Percentiles rank a stretch among this genome's conserved stretches.
phyloP scores from a whole-genome alignment of 2,329 filamentous ascomycete genomes.

The Fusarium cyanostomum region DNA sequence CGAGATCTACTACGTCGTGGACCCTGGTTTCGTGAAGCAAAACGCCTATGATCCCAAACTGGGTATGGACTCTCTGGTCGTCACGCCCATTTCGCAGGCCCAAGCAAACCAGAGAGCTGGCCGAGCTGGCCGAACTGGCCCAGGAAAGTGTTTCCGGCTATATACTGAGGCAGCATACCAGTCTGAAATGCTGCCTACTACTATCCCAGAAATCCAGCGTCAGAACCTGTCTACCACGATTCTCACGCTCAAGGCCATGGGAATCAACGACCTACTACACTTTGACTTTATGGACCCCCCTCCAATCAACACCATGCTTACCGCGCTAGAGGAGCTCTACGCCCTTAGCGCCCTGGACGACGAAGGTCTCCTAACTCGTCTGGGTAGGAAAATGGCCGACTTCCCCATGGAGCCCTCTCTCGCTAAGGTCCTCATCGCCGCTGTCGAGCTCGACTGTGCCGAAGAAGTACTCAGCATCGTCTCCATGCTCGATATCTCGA shows the following conservation, averaged over 20 bases:
- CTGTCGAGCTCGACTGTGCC: slow-evolving; percentile 86
- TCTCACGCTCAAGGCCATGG: slow-evolving; percentile 98
- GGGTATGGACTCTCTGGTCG: slow-evolving; percentile 95
- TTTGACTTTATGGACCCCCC: slow-evolving; percentile 99
- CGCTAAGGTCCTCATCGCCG: slow-evolving; percentile 88
- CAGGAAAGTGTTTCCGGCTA: slow-evolving; percentile 93
- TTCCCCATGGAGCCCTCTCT: slow-evolving; percentile 97
- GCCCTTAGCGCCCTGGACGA: slow-evolving; percentile 91
- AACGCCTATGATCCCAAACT: slow-evolving; percentile 97
- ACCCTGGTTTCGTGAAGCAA: slow-evolving; percentile 97
- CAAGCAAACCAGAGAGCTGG: slow-evolving; percentile 95
- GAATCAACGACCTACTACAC: slow-evolving; percentile 95
- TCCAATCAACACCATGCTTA: slow-evolving; percentile 97
- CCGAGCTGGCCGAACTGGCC: slow-evolving; percentile 91
- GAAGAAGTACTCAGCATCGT: slow-evolving; percentile 96
- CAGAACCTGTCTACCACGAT: slow-evolving; percentile 94
- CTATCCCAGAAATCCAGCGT: slow-evolving; percentile 94
- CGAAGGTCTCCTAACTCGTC: slow-evolving; percentile 89
- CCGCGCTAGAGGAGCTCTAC: slow-evolving; percentile 93
- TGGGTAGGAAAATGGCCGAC: slow-evolving; percentile 97
- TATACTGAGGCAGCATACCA: slow-evolving; percentile 97
- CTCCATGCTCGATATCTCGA: slow-evolving; percentile 88
- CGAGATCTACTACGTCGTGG: slow-evolving; percentile 96
- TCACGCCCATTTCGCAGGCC: slow-evolving; percentile 96
- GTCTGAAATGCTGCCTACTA: slow-evolving; percentile 95